Percentiles rank a stretch among this genome's conserved stretches.
These are phyloP conservation scores for Didymella glomerata DNA, from an alignment of 2,329 filamentous ascomycete genomes.

Conservation along the genomic window DNA sequence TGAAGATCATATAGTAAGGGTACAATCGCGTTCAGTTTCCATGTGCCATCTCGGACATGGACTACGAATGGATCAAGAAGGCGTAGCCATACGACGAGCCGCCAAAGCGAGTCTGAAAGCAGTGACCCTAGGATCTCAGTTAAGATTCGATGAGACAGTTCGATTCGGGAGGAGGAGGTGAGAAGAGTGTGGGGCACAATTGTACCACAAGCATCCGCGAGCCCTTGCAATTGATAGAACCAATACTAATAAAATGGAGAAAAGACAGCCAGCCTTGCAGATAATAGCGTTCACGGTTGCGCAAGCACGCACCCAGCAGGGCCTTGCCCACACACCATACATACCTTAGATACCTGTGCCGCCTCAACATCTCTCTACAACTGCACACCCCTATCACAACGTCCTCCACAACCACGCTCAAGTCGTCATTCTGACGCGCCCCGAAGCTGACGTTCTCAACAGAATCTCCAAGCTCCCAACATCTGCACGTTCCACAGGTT, in stretches of 20 bases:
- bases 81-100: conserved; percentile 6
- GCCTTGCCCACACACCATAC: not conserved
- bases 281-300: not conserved
- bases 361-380: conserved; percentile 8
- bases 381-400: conserved; percentile 10
- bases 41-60: not conserved
- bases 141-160: not conserved
- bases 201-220: not conserved
- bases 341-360: not conserved
- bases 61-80: conserved; percentile 5
- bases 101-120: not conserved
- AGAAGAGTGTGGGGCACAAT: not conserved
- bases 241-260: not conserved
- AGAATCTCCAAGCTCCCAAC: conserved; percentile 12
- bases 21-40: not conserved
- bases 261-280: conserved; percentile 5
- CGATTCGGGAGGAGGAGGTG: not conserved
- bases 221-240: not conserved
- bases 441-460: conserved; percentile 18
- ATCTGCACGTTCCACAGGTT: conserved; percentile 16
- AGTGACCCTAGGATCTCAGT: not conserved
- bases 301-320: not conserved
- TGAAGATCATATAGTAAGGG: not conserved
- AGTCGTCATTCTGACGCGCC: conserved; percentile 5
- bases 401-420: not conserved